phyloP scores from a whole-genome alignment of 768 basidiomycete species.

The Leccinum imitatum region DNA sequence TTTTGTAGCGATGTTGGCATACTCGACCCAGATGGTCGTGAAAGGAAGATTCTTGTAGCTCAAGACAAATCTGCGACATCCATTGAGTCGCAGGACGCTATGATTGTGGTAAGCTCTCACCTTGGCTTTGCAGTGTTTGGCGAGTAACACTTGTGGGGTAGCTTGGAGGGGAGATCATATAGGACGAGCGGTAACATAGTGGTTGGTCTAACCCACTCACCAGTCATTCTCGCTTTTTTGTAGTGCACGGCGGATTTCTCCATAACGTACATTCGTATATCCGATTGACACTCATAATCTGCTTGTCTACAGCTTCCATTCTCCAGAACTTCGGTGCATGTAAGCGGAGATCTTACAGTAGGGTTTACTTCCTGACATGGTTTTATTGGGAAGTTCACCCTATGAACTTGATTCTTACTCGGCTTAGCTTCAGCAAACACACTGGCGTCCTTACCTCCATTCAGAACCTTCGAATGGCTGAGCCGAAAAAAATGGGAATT shows the following conservation, averaged over 20 bases:
- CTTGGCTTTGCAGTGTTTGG: conserved; percentile 41
- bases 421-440: background rate
- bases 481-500: background rate
- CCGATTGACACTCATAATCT: background rate
- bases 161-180: conserved; percentile 37
- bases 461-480: background rate
- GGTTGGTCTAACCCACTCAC: background rate
- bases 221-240: conserved; percentile 4
- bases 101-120: conserved; percentile 11
- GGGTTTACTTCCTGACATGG: background rate
- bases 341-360: background rate
- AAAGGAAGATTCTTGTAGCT: conserved; percentile 35
- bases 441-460: background rate
- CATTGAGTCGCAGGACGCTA: background rate
- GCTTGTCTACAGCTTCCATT: background rate
- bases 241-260: background rate
- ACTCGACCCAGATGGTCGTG: conserved; percentile 36
- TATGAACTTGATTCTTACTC: background rate
- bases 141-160: conserved; percentile 34
- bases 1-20: conserved; percentile 28
- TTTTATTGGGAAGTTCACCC: background rate
- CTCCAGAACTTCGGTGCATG: background rate
- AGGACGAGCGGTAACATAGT: conserved; percentile 32
- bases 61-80: conserved; percentile 30
- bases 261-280: background rate